Percentiles rank a stretch among this genome's conserved stretches.
These are phyloP conservation scores for Trametes cinnabarina DNA, from an alignment of 768 basidiomycete species.

Conservation along the genomic window DNA sequence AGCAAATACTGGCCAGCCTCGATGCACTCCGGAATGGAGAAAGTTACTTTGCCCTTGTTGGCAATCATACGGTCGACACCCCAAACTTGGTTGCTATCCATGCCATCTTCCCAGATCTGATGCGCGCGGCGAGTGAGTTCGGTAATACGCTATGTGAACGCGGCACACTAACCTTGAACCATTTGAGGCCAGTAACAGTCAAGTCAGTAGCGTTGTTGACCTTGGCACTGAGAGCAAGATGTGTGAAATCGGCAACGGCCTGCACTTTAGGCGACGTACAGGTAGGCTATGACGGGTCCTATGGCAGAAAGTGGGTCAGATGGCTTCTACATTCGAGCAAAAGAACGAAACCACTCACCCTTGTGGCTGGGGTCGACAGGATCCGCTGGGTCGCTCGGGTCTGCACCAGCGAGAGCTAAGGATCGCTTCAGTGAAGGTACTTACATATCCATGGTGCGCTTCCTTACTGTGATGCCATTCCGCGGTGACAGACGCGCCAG, in stretches of 20 bases:
- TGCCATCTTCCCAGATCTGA: slow-evolving; percentile 49
- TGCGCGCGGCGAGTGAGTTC: not conserved
- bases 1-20: slow-evolving; percentile 47
- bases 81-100: slow-evolving; percentile 38
- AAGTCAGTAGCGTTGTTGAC: slow-evolving; percentile 45
- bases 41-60: slow-evolving; percentile 50
- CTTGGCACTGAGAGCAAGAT: slow-evolving; percentile 39
- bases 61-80: slow-evolving; percentile 45
- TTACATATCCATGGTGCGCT: not conserved
- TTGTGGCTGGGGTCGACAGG: slow-evolving; percentile 52
- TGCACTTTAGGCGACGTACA: not conserved
- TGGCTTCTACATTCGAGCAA: too few species aligned
- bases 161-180: slow-evolving; percentile 39
- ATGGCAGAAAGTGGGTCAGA: too few species aligned
- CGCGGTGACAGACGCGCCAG: slow-evolving; percentile 51
- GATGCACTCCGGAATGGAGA: slow-evolving; percentile 48
- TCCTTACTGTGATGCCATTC: slow-evolving; percentile 48
- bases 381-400: slow-evolving; percentile 45
- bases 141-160: not conserved
- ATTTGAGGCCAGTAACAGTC: slow-evolving; percentile 45
- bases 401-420: slow-evolving; percentile 39
- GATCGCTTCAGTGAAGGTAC: not conserved
- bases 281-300: slow-evolving; percentile 17
- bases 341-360: slow-evolving; percentile 36
- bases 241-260: not conserved